Evolutionary conservation across 352 stramenopile species (phyloP), one percentile per base, ranked within the genome.

Genomic region (Phytophthora brassicae): DNA sequence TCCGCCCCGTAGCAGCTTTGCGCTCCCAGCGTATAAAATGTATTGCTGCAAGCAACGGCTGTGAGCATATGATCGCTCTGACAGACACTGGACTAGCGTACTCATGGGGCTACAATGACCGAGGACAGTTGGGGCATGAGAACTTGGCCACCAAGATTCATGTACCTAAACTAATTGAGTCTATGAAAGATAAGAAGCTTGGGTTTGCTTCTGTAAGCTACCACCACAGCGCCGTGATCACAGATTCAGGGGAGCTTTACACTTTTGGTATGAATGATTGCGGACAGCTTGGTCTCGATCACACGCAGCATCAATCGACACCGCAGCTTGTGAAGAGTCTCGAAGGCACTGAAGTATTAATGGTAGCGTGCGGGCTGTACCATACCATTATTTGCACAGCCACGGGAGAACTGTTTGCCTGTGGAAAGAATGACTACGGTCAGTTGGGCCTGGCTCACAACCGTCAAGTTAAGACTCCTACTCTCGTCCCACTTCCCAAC

Each of bases 211-310:
- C 88, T 5, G 84, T 94, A 20, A 95, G 86, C 39, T 96, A 95
- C 55, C 85, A 96, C 57, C 86, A 94, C 66, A 95, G 83, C 45
- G 86, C 84, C 12, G 65, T 95, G 22, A 64, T 94, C 48, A 89
- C 84, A 0, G 81, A 92, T 16, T 66, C 56, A 7, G 86, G 88
- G 1, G 83, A 94, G 33, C 64, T 96, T 4, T 96, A 90, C 65
- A 91, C 86, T 7, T 96, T 95, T 59, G 88, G 87, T 12, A 94
- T 94, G 86, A 96, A 96, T 28, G 87, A 96, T 68, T 96, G 86
- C 55, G 87, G 87, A 5, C 87, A 96, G 38, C 73, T 96, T 26
- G 87, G 86, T 5, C 68, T 92, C 11, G 86, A 96, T 56, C 79
- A 92, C 51, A 94, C 84, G 11, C 81, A 91, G 31, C 81, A 94